Evolutionary conservation across 75 land plant species (phyloP).

Genomic region (Azolla pinnata): DNA sequence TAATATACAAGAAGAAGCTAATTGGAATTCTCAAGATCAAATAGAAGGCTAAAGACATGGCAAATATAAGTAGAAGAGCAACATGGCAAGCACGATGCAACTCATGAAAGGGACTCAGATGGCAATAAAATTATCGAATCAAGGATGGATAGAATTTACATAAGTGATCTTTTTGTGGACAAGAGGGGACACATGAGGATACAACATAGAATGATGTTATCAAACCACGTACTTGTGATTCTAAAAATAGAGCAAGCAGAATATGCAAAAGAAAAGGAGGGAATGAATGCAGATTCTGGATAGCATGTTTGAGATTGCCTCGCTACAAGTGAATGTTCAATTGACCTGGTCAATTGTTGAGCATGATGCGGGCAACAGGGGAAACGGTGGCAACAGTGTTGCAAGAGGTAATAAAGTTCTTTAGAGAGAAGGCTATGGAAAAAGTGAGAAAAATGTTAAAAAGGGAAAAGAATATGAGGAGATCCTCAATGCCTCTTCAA

Average conservation of each 20-base stretch:
- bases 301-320: neutral
- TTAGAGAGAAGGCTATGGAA: constrained; percentile 1
- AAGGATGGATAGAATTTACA: neutral
- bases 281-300: neutral
- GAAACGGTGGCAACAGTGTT: neutral
- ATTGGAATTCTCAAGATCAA: neutral
- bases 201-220: neutral
- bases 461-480: neutral
- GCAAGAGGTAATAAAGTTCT: neutral
- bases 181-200: neutral
- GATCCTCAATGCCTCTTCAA: neutral
- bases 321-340: neutral
- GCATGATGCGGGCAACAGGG: neutral
- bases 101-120: neutral
- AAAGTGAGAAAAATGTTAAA: neutral
- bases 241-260: neutral
- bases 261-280: neutral
- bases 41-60: neutral
- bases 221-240: neutral
- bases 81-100: neutral
- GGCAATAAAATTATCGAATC: too few species aligned
- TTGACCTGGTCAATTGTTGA: neutral
- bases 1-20: neutral
- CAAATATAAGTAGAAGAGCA: neutral
- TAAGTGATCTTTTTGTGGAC: neutral